Evolutionary conservation across 768 basidiomycete species (phyloP), one percentile per base, ranked within the genome.

Genomic region (Russula emetica): DNA sequence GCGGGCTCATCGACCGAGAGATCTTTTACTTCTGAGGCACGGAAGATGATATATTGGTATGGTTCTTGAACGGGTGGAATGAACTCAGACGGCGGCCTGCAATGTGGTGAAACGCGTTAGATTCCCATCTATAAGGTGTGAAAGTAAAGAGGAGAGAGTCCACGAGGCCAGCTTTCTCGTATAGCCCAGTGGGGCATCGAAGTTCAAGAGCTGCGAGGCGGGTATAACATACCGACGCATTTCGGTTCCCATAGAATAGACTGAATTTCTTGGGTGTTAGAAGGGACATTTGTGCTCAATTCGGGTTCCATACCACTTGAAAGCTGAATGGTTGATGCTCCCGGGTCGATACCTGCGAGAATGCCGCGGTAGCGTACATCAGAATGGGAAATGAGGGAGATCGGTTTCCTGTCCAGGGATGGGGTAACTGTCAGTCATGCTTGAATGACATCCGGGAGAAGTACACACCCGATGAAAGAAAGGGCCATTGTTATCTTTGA

Each of bases 311-410:
- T 66, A 91, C 92, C 92, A 81, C 92, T 92, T 36, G 88, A 90
- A 42, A 94, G 82, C 72, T 90, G 88, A 67, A 94, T 94, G 4
- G 92, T 94, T 13, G 90, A 91, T 55, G 88, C 88, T 66, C 78
- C 82, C 38, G 92, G 87, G 77, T 93, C 90, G 71, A 94, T 92
- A 44, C 90, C 90, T 55, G 89, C 89, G 53, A 94, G 80, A 66
- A 90, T 92, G 65, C 92, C 92, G 67, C 90, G 82, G 77, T 94
- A 94, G 61, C 92, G 87, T 65, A 94, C 89, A 83, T 92, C 92
- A 56, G 90, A 91, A 74, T 92, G 89, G 62, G 92, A 93, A 74
- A 92, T 88, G 72, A 94, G 86, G 62, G 92, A 92, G 63, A 94
- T 94, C 11, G 88, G 84, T 81, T 92, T 92, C 74, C 90, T 91